Evolutionary conservation across 2,329 filamentous ascomycete genomes (phyloP).

Genomic region (Fusarium gaditjirri): DNA sequence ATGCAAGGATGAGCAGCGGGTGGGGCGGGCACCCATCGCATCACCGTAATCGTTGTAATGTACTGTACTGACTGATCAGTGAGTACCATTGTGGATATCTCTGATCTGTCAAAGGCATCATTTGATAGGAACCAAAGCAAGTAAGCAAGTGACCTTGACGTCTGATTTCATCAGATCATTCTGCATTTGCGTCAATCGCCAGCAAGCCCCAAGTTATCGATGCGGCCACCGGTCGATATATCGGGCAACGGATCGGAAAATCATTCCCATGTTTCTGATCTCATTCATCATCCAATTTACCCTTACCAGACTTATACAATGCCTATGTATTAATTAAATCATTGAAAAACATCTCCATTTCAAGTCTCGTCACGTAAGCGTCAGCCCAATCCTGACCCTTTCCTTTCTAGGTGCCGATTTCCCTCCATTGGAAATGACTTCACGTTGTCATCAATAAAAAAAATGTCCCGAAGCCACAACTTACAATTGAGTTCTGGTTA

Average conservation of each 20-base stretch:
- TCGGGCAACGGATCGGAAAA: conserved; percentile 35
- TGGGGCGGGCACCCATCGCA: not conserved
- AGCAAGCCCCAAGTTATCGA: conserved; percentile 1
- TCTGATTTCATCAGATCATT: conserved; percentile 37
- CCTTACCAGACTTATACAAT: not conserved
- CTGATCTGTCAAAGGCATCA: conserved; percentile 31
- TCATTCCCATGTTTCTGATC: conserved; percentile 5
- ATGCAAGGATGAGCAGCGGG: conserved; percentile 19
- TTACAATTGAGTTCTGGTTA: conserved; percentile 30
- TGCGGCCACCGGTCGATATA: conserved; percentile 18
- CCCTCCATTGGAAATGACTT: conserved; percentile 1
- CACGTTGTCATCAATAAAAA: conserved; percentile 28
- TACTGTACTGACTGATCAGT: conserved; percentile 2
- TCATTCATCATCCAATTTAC: not conserved
- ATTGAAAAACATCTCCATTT: not conserved
- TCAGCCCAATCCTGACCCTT: conserved; percentile 31
- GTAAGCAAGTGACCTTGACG: conserved; percentile 13
- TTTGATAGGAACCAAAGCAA: conserved; percentile 4
- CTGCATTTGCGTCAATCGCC: not conserved
- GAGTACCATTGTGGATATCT: not conserved
- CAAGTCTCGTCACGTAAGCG: conserved; percentile 35
- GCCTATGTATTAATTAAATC: conserved; percentile 7
- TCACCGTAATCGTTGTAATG: conserved; percentile 11
- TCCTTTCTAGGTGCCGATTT: not conserved
- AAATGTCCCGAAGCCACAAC: conserved; percentile 12